Evolutionary conservation across 2,329 filamentous ascomycete genomes (phyloP).

Genomic region (Cladophialophora bantiana): DNA sequence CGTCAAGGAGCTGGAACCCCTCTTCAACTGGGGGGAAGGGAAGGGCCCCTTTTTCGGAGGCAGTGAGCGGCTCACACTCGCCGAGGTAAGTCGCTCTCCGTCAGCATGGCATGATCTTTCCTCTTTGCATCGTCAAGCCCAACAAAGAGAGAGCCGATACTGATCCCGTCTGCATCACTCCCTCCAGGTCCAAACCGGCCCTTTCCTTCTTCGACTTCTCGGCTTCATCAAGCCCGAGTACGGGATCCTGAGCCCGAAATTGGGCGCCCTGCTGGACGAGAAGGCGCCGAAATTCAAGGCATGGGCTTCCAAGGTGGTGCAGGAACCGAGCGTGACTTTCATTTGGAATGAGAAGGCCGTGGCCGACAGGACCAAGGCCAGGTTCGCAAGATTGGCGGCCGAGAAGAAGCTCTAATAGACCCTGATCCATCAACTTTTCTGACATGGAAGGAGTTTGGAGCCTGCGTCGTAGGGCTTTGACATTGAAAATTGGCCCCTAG

Average conservation of each 20-base stretch:
- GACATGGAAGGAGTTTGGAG: too few relatives aligned
- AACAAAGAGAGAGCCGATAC: background rate
- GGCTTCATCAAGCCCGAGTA: conserved; percentile 54
- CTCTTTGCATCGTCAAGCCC: background rate
- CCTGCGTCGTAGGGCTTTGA: too few relatives aligned
- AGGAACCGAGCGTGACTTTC: conserved; percentile 70
- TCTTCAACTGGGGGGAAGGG: conserved; percentile 54
- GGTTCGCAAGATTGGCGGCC: conserved; percentile 17
- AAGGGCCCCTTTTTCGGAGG: conserved; percentile 68
- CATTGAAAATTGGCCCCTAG: too few relatives aligned
- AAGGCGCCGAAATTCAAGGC: conserved; percentile 67
- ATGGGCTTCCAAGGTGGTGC: conserved; percentile 68
- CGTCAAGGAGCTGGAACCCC: conserved; percentile 56
- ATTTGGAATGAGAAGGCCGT: conserved; percentile 58
- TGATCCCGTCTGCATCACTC: conserved; percentile 20
- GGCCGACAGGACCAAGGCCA: conserved; percentile 15
- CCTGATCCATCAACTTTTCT: too few relatives aligned
- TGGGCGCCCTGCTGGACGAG: conserved; percentile 49
- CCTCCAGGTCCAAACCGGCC: conserved; percentile 65
- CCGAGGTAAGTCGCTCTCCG: conserved; percentile 64
- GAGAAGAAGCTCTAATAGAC: conserved; percentile 22
- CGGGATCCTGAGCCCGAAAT: conserved; percentile 59
- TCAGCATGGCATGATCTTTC: background rate
- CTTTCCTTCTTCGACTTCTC: conserved; percentile 68
- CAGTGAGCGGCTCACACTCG: conserved; percentile 70